Conservation (phyloP, 805 yeast genomes). For the Candida taoyuanica region DNA sequence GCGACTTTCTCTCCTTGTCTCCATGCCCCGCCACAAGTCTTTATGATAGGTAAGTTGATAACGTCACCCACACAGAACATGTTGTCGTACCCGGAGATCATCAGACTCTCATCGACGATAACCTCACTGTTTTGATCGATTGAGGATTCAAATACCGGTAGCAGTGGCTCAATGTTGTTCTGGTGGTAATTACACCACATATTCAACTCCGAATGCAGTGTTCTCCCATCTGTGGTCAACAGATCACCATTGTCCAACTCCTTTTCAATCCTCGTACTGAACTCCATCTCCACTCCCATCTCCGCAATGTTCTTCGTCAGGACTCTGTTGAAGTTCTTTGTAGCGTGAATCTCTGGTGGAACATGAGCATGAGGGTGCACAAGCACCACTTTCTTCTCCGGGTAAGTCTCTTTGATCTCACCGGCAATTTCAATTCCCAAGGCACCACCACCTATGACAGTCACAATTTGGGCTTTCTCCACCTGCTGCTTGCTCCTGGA, state of each 20-base stretch:
- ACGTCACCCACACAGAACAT: constrained; percentile 37
- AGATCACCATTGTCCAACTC: constrained; percentile 24
- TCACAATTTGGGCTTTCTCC: constrained; percentile 33
- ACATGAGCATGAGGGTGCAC: constrained; percentile 38
- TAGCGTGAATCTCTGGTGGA: constrained; percentile 35
- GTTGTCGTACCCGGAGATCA: constrained; percentile 24
- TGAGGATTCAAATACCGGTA: constrained; percentile 21
- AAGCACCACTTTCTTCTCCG: constrained; percentile 34
- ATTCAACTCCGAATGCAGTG: constrained; percentile 29
- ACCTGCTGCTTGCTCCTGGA: constrained; percentile 29
- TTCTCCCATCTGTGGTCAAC: constrained; percentile 25
- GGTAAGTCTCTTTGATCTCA: constrained; percentile 38
- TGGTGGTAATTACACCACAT: constrained; percentile 35
- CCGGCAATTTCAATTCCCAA: constrained; percentile 48
- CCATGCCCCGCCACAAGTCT: constrained; percentile 39
- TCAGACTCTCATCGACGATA: constrained; percentile 25
- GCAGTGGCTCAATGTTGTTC: constrained; percentile 31
- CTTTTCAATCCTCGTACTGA: constrained; percentile 31
- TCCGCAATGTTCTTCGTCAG: constrained; percentile 14
- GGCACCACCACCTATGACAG: constrained; percentile 50
- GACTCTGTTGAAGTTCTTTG: constrained; percentile 20
- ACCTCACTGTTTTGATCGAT: constrained; percentile 25
- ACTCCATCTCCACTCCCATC: constrained; percentile 24
- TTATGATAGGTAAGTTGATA: constrained; percentile 33
- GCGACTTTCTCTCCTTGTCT: constrained; percentile 23